A percentile compares a stretch with the other conserved stretches of the same genome.
phyloP scores from a whole-genome alignment of 2,329 filamentous ascomycete species.

The Diaporthe sp. region DNA sequence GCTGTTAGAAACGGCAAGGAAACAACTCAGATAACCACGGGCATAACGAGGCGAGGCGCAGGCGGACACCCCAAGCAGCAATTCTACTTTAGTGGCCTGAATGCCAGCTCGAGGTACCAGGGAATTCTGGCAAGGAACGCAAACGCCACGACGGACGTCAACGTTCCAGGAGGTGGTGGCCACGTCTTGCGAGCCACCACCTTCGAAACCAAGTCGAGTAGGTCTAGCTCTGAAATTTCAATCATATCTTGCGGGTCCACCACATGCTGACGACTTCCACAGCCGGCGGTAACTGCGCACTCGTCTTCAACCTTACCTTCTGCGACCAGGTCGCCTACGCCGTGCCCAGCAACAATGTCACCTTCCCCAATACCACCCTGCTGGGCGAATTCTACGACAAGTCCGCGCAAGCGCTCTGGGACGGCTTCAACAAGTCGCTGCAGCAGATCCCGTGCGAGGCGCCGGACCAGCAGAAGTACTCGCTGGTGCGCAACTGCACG shows the following conservation, averaged over 20 bases:
- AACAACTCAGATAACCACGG: slow-evolving; percentile 64
- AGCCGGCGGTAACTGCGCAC: slow-evolving; percentile 82
- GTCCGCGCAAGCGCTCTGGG: slow-evolving; percentile 77
- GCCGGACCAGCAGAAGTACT: slow-evolving; percentile 80
- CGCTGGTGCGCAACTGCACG: slow-evolving; percentile 80
- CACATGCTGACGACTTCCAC: background rate
- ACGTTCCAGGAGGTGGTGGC: slow-evolving; percentile 77
- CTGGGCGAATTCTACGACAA: slow-evolving; percentile 84
- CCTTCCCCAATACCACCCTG: slow-evolving; percentile 69
- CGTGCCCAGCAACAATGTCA: slow-evolving; percentile 82
- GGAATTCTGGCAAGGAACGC: slow-evolving; percentile 79
- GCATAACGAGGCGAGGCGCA: slow-evolving; percentile 77
- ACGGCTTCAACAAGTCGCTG: slow-evolving; percentile 84
- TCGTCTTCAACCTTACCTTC: slow-evolving; percentile 89
- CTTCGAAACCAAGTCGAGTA: slow-evolving; percentile 86
- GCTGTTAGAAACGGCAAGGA: slow-evolving; percentile 67
- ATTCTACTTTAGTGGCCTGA: slow-evolving; percentile 85
- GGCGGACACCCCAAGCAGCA: slow-evolving; percentile 84
- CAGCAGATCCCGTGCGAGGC: slow-evolving; percentile 90
- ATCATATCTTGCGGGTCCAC: background rate
- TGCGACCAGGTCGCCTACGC: slow-evolving; percentile 92
- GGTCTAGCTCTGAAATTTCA: slow-evolving; percentile 45
- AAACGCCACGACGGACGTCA: slow-evolving; percentile 58
- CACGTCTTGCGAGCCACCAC: slow-evolving; percentile 78
- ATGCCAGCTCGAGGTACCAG: slow-evolving; percentile 77